phyloP scores from a whole-genome alignment of 805 yeast species.

The Teunomyces aglyptinius region DNA sequence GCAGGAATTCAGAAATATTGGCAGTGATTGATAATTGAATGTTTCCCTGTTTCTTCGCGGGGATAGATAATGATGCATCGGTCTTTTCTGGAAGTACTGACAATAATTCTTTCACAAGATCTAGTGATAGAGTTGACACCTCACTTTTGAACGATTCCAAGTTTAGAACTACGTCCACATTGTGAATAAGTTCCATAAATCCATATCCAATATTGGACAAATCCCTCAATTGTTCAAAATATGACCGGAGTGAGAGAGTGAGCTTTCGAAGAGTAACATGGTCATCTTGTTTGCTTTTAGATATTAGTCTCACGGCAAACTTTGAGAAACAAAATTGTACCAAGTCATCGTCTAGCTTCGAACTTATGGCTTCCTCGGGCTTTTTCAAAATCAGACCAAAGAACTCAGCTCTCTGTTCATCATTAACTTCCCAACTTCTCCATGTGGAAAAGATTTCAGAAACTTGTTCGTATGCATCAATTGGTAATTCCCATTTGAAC shows the following conservation, averaged over 20 bases:
- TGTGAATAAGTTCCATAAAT: constrained; percentile 6
- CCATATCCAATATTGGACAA: constrained; percentile 9
- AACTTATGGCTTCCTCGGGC: neutral
- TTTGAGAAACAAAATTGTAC: constrained; percentile 7
- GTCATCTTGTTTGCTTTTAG: constrained; percentile 11
- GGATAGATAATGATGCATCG: neutral
- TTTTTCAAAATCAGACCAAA: constrained; percentile 47
- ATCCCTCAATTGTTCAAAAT: constrained; percentile 6
- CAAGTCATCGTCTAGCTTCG: constrained; percentile 1
- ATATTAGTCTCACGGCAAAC: constrained; percentile 4
- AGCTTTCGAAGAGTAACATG: constrained; percentile 14
- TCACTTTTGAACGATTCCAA: constrained; percentile 18
- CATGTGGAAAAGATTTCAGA: constrained; percentile 64
- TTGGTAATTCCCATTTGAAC: constrained; percentile 45
- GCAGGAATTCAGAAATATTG: constrained; percentile 8
- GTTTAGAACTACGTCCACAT: constrained; percentile 11
- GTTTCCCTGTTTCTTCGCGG: neutral
- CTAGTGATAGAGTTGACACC: constrained; percentile 15
- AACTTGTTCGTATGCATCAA: constrained; percentile 53
- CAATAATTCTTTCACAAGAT: constrained; percentile 8
- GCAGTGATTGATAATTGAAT: neutral
- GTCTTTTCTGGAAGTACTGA: neutral
- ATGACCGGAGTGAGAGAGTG: neutral
- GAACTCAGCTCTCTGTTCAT: constrained; percentile 55
- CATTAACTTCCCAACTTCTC: constrained; percentile 89